A percentile compares a stretch with the other conserved stretches of the same genome.
These are phyloP conservation scores for Rhizopogon hawkerae DNA, from an alignment of 1,284 basidiomycete genomes.

Conservation along the genomic window DNA sequence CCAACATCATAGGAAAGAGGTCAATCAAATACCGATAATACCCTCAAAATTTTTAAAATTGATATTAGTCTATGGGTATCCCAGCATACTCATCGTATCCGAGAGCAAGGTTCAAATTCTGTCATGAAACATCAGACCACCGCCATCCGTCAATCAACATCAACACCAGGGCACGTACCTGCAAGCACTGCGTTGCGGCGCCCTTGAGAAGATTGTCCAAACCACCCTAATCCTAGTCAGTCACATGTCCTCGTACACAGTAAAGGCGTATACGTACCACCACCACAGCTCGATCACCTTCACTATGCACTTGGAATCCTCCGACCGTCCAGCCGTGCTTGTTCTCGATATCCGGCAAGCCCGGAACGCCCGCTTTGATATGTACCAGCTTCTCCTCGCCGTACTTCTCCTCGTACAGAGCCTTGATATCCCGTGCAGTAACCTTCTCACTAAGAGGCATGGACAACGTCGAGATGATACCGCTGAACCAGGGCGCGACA, in stretches of 20 bases:
- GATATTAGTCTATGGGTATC: conserved; percentile 39
- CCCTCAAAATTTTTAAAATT: not conserved
- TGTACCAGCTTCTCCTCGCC: conserved; percentile 63
- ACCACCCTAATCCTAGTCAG: conserved; percentile 52
- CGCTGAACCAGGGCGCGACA: conserved; percentile 94
- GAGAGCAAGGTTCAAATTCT: conserved; percentile 94
- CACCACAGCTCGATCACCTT: conserved; percentile 83
- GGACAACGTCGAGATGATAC: conserved; percentile 83
- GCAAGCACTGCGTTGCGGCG: conserved; percentile 94
- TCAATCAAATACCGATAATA: not conserved
- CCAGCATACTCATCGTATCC: conserved; percentile 90
- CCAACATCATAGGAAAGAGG: not conserved
- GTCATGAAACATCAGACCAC: conserved; percentile 8
- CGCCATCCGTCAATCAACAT: not conserved
- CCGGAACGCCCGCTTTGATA: conserved; percentile 63
- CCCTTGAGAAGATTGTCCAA: conserved; percentile 96
- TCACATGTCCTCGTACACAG: conserved; percentile 5
- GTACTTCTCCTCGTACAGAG: conserved; percentile 78
- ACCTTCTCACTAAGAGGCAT: conserved; percentile 62
- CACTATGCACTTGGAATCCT: conserved; percentile 89
- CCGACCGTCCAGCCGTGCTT: conserved; percentile 89
- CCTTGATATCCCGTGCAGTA: conserved; percentile 65
- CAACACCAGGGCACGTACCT: conserved; percentile 43
- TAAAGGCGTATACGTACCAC: conserved; percentile 49
- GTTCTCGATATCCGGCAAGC: conserved; percentile 67